Base-by-base conservation (phyloP, 2,329 filamentous ascomycete genomes). In the Aurifilum marmelostoma region DNA sequence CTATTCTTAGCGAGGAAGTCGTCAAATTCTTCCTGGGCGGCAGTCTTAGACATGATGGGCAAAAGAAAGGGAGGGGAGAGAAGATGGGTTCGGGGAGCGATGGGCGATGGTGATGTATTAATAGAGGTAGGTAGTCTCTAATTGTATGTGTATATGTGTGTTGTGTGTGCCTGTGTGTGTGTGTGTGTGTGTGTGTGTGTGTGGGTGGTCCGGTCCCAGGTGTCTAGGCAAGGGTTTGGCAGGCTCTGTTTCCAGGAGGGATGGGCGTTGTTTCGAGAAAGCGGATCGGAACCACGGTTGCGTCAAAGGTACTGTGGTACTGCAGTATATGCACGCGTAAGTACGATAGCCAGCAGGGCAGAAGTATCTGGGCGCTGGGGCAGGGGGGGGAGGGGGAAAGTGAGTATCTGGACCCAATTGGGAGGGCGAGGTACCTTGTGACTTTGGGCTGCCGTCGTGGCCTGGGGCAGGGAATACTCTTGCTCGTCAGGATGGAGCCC, bases 1-100 rank as follows among this genome's bases (percentile, higher is more conserved):
- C 80, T 83, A 74, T 88, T 88, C 74, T 86, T 88, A 73, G 84
- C 82, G 71, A 92, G 79, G 69, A 91, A 84, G 72, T 82, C 79
- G 78, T 90, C 86, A 78, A 90, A 91, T 79, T 92, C 88, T 82
- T 90, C 87, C 79, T 90, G 87, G 65, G 88, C 88, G 69, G 87
- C 82, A 67, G 88, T 88, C 64, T 79, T 81, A 72, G 85, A 81
- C 86, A 88, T 88, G 77, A 66, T 83, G 82, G 67, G 64, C 69
- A 67, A 74, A 70, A 67, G 68, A 69, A 62, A n/a, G 73, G 72
- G 68, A 68, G 67, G 68, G 67, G 64, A 65, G 67, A 65, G 61
- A 56, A 59, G 64, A 62, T 63, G 24, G 29, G 34, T 34, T 34
- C 34, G 61, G 50, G 64, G 63, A 52, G 67, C 65, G 69, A 68